Base-by-base conservation (phyloP, 768 basidiomycete genomes). In the Pisolithus tinctorius region DNA sequence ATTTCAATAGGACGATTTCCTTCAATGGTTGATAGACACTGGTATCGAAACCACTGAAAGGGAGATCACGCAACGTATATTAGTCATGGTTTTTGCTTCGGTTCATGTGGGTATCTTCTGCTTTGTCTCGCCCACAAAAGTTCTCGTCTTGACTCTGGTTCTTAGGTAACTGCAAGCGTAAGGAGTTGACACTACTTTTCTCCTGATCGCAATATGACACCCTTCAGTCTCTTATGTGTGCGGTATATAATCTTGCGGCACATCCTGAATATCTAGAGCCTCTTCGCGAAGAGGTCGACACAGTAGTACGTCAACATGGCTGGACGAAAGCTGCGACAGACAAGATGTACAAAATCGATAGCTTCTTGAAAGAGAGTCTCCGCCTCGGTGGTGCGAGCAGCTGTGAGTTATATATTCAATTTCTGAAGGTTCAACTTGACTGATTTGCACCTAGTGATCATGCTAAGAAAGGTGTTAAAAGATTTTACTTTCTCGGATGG, bases 201-300 rank as follows among this genome's bases (percentile, higher is more conserved):
- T 30, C 34, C 30, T 14, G 16, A 46, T 34, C 17, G 7, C 14
- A 7, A 8, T 13, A 46, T 46, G n/a, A 34, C 31, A n/a, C 11
- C 23, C 23, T 4, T 17, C 31, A 47, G 45, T 10, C 31, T 47
- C n/a, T 47, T n/a, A 14, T 47, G 16, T 2, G 9, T 13, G 45
- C n/a, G 29, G 3, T 47, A 17, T 47, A 34, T 20, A 36, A 47
- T 31, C 45, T 47, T 37, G 45, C 45, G 31, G 45, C 45, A 31
- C 31, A 47, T 31, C 45, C 45, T 3, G 45, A 52, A 11, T 52
- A 47, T 7, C 14, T 43, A 39, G 49, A 55, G 13, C 62, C 65
- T 23, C 53, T 74, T 8, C 64, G 73, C 2, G 62, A 68, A 42
- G 74, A 76, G 51, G 59, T 69, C 17, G 67, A 70, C 27, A 38